Percentiles rank a stretch among this genome's conserved stretches.
These are phyloP conservation scores for Lippia alba DNA, from an alignment of 305 asterid genomes.

Conservation along the genomic window DNA sequence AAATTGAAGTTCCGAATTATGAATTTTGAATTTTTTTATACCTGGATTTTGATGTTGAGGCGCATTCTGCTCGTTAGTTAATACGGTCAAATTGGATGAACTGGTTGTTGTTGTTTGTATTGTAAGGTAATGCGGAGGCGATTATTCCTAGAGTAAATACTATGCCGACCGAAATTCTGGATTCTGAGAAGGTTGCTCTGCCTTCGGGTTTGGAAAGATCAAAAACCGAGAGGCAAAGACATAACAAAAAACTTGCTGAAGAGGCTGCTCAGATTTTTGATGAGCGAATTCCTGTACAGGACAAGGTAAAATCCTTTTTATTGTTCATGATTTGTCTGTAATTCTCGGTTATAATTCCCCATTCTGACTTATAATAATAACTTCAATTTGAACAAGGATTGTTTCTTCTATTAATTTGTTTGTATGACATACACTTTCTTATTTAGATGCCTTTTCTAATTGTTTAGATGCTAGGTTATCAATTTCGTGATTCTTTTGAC, in stretches of 20 bases:
- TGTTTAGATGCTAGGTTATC: slow-evolving; percentile 16
- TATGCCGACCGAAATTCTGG: slow-evolving; percentile 52
- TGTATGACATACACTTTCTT: neutral
- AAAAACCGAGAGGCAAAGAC: slow-evolving; percentile 70
- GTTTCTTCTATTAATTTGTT: too few species aligned
- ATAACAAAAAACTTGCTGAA: slow-evolving; percentile 50
- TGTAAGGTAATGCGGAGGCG: slow-evolving; percentile 55
- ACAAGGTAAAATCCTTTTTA: slow-evolving; percentile 61
- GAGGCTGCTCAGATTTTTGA: slow-evolving; percentile 86
- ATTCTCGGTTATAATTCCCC: neutral
- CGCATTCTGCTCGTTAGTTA: neutral
- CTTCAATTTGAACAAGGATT: too few species aligned
- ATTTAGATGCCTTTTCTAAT: neutral
- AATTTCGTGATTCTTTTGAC: slow-evolving; percentile 13
- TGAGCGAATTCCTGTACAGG: slow-evolving; percentile 66
- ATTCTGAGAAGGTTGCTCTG: slow-evolving; percentile 47
- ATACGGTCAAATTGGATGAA: slow-evolving; percentile 11
- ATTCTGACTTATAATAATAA: too few species aligned
- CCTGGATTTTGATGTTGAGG: neutral
- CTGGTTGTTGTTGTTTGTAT: slow-evolving; percentile 32
- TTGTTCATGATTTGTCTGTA: neutral
- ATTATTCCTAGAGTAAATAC: slow-evolving; percentile 50
- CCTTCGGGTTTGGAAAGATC: slow-evolving; percentile 59
- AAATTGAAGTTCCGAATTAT: slow-evolving; percentile 25
- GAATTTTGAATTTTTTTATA: neutral